phyloP scores from a whole-genome alignment of 257 asterid genomes.

The Rehmannia glutinosa region DNA sequence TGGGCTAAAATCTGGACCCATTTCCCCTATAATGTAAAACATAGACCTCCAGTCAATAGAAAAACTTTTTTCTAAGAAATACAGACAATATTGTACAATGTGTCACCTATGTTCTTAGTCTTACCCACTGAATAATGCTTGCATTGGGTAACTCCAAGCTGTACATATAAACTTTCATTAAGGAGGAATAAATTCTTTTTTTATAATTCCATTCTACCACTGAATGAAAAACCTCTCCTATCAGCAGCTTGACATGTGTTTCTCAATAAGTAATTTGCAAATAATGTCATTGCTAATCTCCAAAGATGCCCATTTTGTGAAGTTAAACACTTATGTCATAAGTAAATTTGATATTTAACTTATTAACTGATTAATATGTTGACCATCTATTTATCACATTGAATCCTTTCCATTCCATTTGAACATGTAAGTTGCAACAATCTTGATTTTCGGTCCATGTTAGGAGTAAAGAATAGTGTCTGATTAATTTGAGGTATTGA shows the following conservation, averaged over 20 bases:
- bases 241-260: not conserved
- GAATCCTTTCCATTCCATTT: not conserved
- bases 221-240: not conserved
- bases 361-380: not conserved
- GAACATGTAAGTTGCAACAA: not conserved
- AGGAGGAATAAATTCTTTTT: not conserved
- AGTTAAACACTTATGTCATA: not conserved
- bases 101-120: not conserved
- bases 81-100: constrained; percentile 2
- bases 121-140: not conserved
- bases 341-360: not conserved
- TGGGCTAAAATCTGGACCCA: constrained; percentile 76
- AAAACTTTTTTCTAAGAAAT: not conserved
- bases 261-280: not conserved
- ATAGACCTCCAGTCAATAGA: constrained; percentile 13
- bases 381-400: not conserved
- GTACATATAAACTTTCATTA: not conserved
- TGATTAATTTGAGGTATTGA: not conserved
- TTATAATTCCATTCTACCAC: not conserved
- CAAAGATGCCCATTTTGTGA: not conserved
- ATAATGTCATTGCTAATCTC: not conserved
- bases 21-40: constrained; percentile 53
- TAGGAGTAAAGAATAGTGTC: not conserved
- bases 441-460: not conserved
- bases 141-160: constrained; percentile 6